phyloP scores from a whole-genome alignment of 805 yeast genomes.

The Lipomyces kockii region DNA sequence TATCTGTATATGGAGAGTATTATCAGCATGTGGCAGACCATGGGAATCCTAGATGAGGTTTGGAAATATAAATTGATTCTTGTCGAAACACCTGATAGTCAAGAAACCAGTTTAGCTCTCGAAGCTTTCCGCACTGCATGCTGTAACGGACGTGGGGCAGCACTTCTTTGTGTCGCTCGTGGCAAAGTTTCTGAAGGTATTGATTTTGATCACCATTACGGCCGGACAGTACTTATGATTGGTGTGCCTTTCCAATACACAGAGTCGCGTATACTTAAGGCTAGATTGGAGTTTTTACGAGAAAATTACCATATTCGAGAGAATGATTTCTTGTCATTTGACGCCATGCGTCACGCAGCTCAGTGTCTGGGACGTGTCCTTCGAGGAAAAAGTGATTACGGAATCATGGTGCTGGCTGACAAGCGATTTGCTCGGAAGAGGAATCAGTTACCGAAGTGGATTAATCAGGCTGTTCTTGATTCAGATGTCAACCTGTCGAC shows the following conservation, averaged over 20 bases:
- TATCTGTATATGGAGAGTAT: conserved; percentile 97
- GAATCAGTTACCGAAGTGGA: conserved; percentile 94
- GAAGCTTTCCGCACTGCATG: conserved; percentile 97
- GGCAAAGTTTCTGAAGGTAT: conserved; percentile 99
- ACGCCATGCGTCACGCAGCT: conserved; percentile 99
- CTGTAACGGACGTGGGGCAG: conserved; percentile 97
- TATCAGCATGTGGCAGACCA: conserved; percentile 97
- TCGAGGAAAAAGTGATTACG: conserved; percentile 98
- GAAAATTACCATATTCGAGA: conserved; percentile 93
- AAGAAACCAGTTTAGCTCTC: conserved; percentile 92
- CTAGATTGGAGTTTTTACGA: conserved; percentile 88
- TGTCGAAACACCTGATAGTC: conserved; percentile 99
- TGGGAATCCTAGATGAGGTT: conserved; percentile 97
- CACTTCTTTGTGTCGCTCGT: conserved; percentile 94
- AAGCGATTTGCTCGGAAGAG: conserved; percentile 76
- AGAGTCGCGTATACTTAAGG: conserved; percentile 92
- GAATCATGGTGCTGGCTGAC: conserved; percentile 97
- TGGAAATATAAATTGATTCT: conserved; percentile 95
- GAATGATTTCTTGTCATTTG: conserved; percentile 93
- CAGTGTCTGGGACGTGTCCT: conserved; percentile 97
- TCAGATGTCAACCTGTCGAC: conserved; percentile 92
- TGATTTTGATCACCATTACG: conserved; percentile 98
- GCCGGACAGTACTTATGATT: conserved; percentile 96
- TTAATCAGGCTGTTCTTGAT: conserved; percentile 87
- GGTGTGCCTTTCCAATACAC: conserved; percentile 99